A percentile compares a stretch with the other conserved stretches of the same genome.
These are phyloP conservation scores for Gracilaria vermiculophylla DNA, from an alignment of 23 red algal genomes.

Conservation along the genomic window DNA sequence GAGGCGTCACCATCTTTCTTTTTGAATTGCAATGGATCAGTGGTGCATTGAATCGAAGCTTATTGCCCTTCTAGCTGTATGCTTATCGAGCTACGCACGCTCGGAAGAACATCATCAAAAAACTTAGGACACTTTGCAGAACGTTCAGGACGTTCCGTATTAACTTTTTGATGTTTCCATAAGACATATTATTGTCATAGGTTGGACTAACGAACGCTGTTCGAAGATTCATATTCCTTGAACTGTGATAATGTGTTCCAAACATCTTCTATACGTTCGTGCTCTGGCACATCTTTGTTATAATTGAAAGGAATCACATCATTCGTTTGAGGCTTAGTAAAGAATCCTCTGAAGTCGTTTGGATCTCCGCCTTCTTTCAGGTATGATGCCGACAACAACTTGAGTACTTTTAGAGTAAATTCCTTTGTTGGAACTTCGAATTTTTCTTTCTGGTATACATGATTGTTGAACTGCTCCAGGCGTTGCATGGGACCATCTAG, in stretches of 20 bases:
- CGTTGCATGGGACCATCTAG: neutral
- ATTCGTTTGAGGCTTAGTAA: slow-evolving; percentile 13
- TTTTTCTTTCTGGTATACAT: neutral
- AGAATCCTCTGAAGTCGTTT: slow-evolving; percentile 40
- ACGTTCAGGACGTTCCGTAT: too few relatives aligned
- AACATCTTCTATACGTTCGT: slow-evolving; percentile 30
- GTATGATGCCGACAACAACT: neutral
- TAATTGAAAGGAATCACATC: slow-evolving; percentile 51
- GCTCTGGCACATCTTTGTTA: neutral
- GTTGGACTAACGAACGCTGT: neutral
- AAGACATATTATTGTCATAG: too few relatives aligned
- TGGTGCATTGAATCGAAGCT: too few relatives aligned
- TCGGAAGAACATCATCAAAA: too few relatives aligned
- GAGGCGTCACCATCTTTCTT: too few relatives aligned
- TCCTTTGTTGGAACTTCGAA: neutral
- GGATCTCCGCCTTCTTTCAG: neutral
- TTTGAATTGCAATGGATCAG: too few relatives aligned
- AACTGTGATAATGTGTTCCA: slow-evolving; percentile 16
- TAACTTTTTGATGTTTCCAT: too few relatives aligned
- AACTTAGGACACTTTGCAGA: too few relatives aligned
- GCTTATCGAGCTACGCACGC: neutral
- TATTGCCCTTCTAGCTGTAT: too few relatives aligned
- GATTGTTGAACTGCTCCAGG: neutral
- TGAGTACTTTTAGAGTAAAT: slow-evolving; percentile 1
- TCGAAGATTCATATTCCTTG: neutral